Conservation (phyloP, 495 filamentous ascomycete species). For the Daldinia loculata region DNA sequence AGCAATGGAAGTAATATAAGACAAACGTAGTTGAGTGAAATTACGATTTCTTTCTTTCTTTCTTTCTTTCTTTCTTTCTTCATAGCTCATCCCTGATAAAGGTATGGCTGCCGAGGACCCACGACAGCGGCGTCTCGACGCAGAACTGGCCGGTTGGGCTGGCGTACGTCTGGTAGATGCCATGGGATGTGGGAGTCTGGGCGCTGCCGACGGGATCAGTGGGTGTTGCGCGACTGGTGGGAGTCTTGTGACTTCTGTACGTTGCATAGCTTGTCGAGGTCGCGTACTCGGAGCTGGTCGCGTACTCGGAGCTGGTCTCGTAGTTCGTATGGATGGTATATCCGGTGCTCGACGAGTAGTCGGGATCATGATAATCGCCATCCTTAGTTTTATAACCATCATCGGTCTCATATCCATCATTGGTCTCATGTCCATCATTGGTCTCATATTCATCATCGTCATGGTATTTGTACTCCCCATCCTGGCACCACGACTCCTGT, state of each 20-base stretch:
- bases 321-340: background rate
- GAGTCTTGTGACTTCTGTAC: background rate
- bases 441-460: background rate
- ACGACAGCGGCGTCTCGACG: slow-evolving; percentile 5
- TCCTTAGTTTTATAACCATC: background rate
- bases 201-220: background rate
- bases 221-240: background rate
- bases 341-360: background rate
- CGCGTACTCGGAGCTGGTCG: background rate
- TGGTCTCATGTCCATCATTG: no score
- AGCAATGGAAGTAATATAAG: background rate
- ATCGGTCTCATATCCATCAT: background rate
- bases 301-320: background rate
- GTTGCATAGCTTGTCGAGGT: background rate
- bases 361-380: background rate
- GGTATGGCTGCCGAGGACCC: slow-evolving; percentile 3
- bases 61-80: background rate
- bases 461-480: background rate
- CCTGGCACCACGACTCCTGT: background rate
- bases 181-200: background rate
- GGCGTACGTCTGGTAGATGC: slow-evolving; percentile 2
- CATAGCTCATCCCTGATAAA: slow-evolving; percentile 9
- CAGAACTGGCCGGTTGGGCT: slow-evolving; percentile 1
- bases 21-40: background rate
- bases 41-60: no score